phyloP scores from a whole-genome alignment of 2,329 filamentous ascomycete genomes.

The Nannizziopsis barbatae region DNA sequence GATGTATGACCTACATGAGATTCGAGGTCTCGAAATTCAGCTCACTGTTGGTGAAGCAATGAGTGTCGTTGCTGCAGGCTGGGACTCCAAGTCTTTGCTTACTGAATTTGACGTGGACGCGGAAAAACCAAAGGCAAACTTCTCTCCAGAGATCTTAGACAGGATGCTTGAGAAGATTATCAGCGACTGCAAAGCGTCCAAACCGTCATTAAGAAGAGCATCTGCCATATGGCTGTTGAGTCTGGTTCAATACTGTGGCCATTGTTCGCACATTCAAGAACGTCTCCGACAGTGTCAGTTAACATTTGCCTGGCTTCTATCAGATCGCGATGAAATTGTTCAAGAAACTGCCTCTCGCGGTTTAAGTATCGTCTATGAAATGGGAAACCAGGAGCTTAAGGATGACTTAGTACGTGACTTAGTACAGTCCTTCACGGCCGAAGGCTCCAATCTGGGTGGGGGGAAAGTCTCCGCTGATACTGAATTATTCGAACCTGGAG shows the following conservation, averaged over 20 bases:
- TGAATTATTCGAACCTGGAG: conserved; percentile 83
- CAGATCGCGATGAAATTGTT: conserved; percentile 82
- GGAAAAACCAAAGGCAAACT: conserved; percentile 30
- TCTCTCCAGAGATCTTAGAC: conserved; percentile 36
- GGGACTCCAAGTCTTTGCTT: conserved; percentile 69
- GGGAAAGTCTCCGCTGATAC: conserved; percentile 81
- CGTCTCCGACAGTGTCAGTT: conserved; percentile 68
- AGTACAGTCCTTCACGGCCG: conserved; percentile 74
- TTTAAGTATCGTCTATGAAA: conserved; percentile 85
- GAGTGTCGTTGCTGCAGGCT: conserved; percentile 63
- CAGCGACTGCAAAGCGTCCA: conserved; percentile 66
- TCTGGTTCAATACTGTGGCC: conserved; percentile 78
- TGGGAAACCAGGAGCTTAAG: conserved; percentile 69
- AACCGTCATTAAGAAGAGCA: conserved; percentile 80
- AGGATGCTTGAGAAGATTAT: conserved; percentile 61
- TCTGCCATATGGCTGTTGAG: conserved; percentile 93
- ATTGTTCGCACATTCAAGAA: conserved; percentile 60
- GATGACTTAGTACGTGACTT: conserved; percentile 77
- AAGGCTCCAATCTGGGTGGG: conserved; percentile 47
- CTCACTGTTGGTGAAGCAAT: conserved; percentile 86
- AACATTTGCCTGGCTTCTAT: conserved; percentile 77
- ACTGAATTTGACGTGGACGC: conserved; percentile 65
- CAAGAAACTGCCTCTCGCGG: conserved; percentile 92
- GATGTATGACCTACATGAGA: conserved; percentile 67
- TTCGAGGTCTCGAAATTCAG: conserved; percentile 75